These are phyloP conservation scores for Thymus mandschuricus DNA, from an alignment of 257 asterid species.

Conservation along the genomic window DNA sequence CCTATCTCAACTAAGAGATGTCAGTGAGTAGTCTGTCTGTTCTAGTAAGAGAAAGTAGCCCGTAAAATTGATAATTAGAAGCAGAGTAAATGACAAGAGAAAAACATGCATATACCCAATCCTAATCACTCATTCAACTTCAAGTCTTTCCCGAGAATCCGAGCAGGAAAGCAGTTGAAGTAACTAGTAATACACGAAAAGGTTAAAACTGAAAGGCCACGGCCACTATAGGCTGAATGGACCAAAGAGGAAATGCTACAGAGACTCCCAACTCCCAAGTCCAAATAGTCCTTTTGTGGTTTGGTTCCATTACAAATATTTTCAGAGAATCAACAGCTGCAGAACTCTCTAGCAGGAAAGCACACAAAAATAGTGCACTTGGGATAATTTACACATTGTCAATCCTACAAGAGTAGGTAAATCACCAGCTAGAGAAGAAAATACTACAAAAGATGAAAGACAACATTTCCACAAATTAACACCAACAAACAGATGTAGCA, in stretches of 20 bases:
- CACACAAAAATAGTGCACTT: neutral
- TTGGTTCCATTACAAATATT: constrained; percentile 6
- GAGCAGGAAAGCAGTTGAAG: constrained; percentile 6
- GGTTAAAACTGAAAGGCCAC: neutral
- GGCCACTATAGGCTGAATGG: neutral
- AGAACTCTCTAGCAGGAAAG: neutral
- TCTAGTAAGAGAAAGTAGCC: neutral
- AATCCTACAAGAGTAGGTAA: neutral
- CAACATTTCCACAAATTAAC: neutral
- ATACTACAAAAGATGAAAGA: neutral
- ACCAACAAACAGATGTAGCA: neutral
- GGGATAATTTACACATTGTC: neutral
- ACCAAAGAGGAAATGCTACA: neutral
- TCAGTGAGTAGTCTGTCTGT: constrained; percentile 5
- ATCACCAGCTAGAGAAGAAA: neutral
- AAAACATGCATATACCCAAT: neutral
- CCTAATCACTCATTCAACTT: constrained; percentile 13
- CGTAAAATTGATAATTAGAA: constrained; percentile 8
- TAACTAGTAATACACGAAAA: constrained; percentile 13
- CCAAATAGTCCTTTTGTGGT: neutral
- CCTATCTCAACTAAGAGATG: neutral
- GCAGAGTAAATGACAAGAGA: neutral
- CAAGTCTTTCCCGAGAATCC: neutral
- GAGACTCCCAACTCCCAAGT: neutral
- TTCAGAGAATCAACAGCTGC: neutral